Evolutionary conservation across 2,329 filamentous ascomycete species (phyloP).

Genomic region (Herpotrichia juniperi): DNA sequence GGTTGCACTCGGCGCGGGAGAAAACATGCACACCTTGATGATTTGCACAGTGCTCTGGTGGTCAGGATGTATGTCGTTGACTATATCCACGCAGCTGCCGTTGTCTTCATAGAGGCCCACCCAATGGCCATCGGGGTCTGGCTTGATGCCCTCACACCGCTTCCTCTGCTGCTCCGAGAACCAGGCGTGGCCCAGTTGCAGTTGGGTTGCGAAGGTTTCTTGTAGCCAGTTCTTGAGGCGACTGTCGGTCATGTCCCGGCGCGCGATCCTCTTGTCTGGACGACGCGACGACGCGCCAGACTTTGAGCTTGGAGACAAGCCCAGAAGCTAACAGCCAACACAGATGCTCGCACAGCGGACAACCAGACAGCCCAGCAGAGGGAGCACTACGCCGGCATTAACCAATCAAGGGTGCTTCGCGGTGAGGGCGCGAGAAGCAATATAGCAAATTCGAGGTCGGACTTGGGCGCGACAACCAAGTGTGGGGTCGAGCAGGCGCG

Average conservation of each 20-base stretch:
- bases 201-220: constrained; percentile 22
- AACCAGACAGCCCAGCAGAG: too few species aligned
- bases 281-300: not conserved
- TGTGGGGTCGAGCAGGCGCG: too few species aligned
- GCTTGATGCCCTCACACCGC: constrained; percentile 10
- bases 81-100: constrained; percentile 40
- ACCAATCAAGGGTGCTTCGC: too few species aligned
- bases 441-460: too few species aligned
- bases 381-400: too few species aligned
- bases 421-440: too few species aligned
- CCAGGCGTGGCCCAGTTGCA: constrained; percentile 30
- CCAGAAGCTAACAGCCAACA: too few species aligned
- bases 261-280: not conserved
- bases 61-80: constrained; percentile 14
- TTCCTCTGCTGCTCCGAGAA: constrained; percentile 18
- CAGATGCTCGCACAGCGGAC: too few species aligned
- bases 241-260: constrained; percentile 15
- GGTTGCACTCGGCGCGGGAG: not conserved
- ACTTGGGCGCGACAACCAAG: too few species aligned
- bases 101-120: constrained; percentile 39
- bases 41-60: constrained; percentile 25
- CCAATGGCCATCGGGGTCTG: constrained; percentile 20
- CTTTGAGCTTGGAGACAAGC: too few species aligned
- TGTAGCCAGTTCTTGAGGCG: constrained; percentile 29
- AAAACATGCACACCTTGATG: constrained; percentile 19